Conservation (phyloP, 352 stramenopile species). For the Phytophthora macrochlamydospora region DNA sequence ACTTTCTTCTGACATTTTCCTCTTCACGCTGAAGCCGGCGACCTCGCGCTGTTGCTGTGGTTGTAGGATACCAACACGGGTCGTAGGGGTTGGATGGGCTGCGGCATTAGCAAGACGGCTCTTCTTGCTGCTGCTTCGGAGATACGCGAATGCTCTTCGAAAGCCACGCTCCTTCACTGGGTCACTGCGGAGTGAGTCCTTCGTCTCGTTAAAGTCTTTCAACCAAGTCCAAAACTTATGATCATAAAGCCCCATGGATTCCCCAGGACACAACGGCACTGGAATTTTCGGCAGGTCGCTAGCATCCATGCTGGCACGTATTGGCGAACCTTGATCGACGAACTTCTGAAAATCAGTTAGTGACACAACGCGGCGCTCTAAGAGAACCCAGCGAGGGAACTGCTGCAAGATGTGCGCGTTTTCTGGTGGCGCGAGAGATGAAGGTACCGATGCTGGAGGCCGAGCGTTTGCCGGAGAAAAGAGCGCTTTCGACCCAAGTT, state of each 20-base stretch:
- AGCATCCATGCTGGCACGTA: not conserved
- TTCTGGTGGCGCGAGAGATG: conserved; percentile 11
- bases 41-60: too few relatives aligned
- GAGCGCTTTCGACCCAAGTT: conserved; percentile 1
- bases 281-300: conserved; percentile 18
- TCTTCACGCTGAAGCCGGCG: not conserved
- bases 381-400: conserved; percentile 17
- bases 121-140: conserved; percentile 9
- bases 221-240: conserved; percentile 36
- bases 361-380: conserved; percentile 26
- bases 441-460: conserved; percentile 7
- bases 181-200: conserved; percentile 21
- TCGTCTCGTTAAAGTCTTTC: conserved; percentile 17
- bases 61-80: too few relatives aligned
- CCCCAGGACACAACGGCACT: conserved; percentile 23
- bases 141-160: conserved; percentile 30
- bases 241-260: conserved; percentile 34
- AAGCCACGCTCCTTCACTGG: conserved; percentile 23
- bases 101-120: not conserved
- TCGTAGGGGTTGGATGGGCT: too few relatives aligned
- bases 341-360: conserved; percentile 23
- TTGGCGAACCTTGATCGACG: conserved; percentile 1
- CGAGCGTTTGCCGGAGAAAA: conserved; percentile 3
- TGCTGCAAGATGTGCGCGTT: conserved; percentile 5
- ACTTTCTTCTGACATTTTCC: conserved; percentile 4